Base-by-base conservation (phyloP, 78 protist genomes). In the Dictyostelium capitatum region DNA sequence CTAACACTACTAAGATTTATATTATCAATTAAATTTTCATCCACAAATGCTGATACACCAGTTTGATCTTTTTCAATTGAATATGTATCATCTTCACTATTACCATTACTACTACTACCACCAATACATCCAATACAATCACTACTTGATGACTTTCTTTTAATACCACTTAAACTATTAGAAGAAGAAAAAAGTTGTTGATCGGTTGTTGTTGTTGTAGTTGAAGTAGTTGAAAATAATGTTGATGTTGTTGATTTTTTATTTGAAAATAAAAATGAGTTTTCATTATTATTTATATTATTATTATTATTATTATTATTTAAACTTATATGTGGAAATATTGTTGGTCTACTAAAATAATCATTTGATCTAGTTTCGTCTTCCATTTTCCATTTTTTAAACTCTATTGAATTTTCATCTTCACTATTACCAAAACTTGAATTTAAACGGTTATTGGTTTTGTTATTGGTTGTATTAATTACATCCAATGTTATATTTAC, bases 291-390 rank as follows among this genome's bases (percentile, higher is more conserved):
- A 62, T 62, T 62, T 11, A 25, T 23, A 25, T 9, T 62, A 62
- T 62, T 62, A n/a, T 62, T 23, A 25, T 9, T 62, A 62, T 25
- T 62, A n/a, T 62, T 23, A 25, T 41, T 28, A 41, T 30, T 30
- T 37, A 37, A 14, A 37, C 41, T 70, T 23, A 25, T 23, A 41
- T 70, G 78, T 70, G 78, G 78, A 37, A 32, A 70, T 15, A 41
- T 70, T 70, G 78, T 70, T 70, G 47, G 78, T 70, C 78, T 30
- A 41, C 78, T 51, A 17, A 77, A 77, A 30, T 77, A 77, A 14
- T 77, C 82, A 30, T 77, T 77, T 25, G 82, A 77, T 30, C 20
- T 15, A 28, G 51, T 77, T 77, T 77, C 82, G 53, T 77, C 82
- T 43, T 51, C 53, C 2, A 51, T 51, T 53, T 77, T 77, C 82